A percentile compares a stretch with the other conserved stretches of the same genome.
Conservation (phyloP, 1,284 basidiomycete species). For the Ustilago lituana region DNA sequence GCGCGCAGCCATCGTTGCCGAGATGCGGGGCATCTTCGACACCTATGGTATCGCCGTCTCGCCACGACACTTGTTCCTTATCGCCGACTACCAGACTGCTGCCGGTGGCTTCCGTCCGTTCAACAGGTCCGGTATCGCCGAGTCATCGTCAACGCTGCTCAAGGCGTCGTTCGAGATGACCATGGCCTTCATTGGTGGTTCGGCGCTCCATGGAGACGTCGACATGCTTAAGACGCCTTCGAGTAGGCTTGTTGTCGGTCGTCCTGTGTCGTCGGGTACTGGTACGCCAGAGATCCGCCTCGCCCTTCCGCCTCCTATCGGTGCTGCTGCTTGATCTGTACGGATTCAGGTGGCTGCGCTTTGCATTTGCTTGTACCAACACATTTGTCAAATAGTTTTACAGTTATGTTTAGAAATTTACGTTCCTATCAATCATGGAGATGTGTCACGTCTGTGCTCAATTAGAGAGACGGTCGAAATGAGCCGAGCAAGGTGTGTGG, state of each 20-base stretch:
- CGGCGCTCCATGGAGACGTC: slow-evolving; percentile 91
- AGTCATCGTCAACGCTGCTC: slow-evolving; percentile 88
- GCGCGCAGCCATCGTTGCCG: slow-evolving; percentile 70
- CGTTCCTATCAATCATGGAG: too few relatives aligned
- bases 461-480: too few relatives aligned
- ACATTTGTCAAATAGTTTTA: slow-evolving; percentile 30
- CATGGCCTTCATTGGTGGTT: slow-evolving; percentile 92
- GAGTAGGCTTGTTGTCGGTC: slow-evolving; percentile 82
- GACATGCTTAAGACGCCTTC: slow-evolving; percentile 89
- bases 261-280: slow-evolving; percentile 61
- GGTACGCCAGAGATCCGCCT: slow-evolving; percentile 57
- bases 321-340: slow-evolving; percentile 20
- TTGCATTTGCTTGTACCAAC: slow-evolving; percentile 13
- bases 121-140: slow-evolving; percentile 92
- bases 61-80: slow-evolving; percentile 91
- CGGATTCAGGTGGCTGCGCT: neutral
- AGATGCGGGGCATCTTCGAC: slow-evolving; percentile 89
- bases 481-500: too few relatives aligned
- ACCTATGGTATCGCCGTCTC: slow-evolving; percentile 98
- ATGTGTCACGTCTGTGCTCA: too few relatives aligned
- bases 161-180: slow-evolving; percentile 99
- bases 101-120: slow-evolving; percentile 97
- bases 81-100: slow-evolving; percentile 98
- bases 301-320: slow-evolving; percentile 36
- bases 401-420: slow-evolving; percentile 7